Conservation (phyloP, 169 alveolate genomes). For the Plasmodium adleri region DNA sequence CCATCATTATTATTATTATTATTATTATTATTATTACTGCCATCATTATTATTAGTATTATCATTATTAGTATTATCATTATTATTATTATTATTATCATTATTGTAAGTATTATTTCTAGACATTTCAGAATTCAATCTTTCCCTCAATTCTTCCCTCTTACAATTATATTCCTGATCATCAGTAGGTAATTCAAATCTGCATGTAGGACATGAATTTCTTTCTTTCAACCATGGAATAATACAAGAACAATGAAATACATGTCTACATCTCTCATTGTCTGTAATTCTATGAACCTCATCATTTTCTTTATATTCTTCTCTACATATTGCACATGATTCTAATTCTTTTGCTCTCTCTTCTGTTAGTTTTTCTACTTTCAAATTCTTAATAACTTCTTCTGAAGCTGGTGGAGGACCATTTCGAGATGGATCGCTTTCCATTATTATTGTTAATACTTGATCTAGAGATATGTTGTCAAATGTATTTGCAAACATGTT, state of each 20-base stretch:
- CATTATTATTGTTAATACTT: conserved; percentile 83
- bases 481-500: conserved; percentile 78
- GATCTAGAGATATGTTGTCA: conserved; percentile 81
- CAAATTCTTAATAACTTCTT: conserved; percentile 80
- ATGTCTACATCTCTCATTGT: conserved; percentile 91
- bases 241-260: conserved; percentile 94
- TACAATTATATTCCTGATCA: conserved; percentile 91
- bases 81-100: not conserved
- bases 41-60: not conserved
- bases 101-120: conserved; percentile 21
- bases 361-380: conserved; percentile 80
- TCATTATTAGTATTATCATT: not conserved
- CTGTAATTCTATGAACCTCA: conserved; percentile 83
- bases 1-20: not conserved
- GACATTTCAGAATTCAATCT: conserved; percentile 81
- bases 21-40: not conserved
- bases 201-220: conserved; percentile 97
- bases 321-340: conserved; percentile 88
- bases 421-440: conserved; percentile 89
- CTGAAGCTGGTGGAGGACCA: conserved; percentile 91
- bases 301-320: conserved; percentile 87
- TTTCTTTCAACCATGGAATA: conserved; percentile 95
- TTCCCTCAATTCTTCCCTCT: conserved; percentile 83
- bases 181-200: conserved; percentile 96
- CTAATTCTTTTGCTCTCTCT: conserved; percentile 79